phyloP scores from a whole-genome alignment of 2,329 filamentous ascomycete genomes.

The Aureobasidium sp. region DNA sequence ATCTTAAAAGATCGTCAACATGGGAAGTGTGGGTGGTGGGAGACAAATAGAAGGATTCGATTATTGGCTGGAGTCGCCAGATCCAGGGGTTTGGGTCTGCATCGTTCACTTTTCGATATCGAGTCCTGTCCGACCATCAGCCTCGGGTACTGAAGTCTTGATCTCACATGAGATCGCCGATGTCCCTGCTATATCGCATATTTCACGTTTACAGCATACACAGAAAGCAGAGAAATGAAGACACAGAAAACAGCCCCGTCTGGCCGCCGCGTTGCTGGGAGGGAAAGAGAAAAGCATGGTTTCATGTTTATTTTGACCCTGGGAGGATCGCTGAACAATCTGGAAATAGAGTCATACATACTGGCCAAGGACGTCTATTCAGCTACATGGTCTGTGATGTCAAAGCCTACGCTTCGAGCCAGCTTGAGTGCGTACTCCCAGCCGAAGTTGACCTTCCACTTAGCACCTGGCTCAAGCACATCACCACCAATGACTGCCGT shows the following conservation, averaged over 20 bases:
- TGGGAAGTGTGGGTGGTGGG: no score
- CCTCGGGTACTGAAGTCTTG: no score
- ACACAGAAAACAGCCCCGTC: not conserved
- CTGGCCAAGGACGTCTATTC: conserved; percentile 37
- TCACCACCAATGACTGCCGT: conserved; percentile 56
- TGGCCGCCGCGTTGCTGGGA: not conserved
- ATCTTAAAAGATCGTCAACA: not conserved
- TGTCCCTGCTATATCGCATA: no score
- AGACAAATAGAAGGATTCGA: no score
- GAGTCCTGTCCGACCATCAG: no score
- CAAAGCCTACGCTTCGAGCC: conserved; percentile 66
- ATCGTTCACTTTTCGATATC: no score
- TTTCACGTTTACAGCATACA: no score
- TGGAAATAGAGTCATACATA: not conserved
- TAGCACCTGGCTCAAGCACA: conserved; percentile 58
- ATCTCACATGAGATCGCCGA: no score
- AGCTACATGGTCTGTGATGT: conserved; percentile 67
- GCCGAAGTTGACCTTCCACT: conserved; percentile 70
- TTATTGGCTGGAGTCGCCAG: no score
- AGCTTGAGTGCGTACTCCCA: conserved; percentile 68
- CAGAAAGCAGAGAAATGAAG: not conserved
- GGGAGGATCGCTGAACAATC: not conserved
- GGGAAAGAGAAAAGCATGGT: not conserved
- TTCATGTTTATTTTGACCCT: no score
- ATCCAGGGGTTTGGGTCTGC: no score